Evolutionary conservation across 805 yeast genomes (phyloP), one percentile per base, ranked within the genome.

Genomic region (Aciculoconidium aculeatum): DNA sequence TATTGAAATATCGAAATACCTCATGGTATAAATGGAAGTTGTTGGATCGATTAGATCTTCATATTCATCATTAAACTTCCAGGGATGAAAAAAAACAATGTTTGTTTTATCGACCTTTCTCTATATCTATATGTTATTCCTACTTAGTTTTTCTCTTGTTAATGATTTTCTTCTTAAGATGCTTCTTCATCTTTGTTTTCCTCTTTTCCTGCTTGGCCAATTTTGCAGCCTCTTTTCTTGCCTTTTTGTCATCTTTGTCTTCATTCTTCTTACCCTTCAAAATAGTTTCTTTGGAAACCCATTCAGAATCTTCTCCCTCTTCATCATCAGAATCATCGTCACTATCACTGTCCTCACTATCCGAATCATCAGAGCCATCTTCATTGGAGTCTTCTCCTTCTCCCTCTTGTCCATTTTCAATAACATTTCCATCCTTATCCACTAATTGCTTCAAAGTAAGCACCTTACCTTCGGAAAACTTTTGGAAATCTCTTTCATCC

Each of bases 401-500:
- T 44, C 55, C 4, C 43, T 47, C 3, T 47, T 54, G 2, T 40
- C 50, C 4, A 4, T 43, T 53, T 6, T 49, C 55, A 24, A n/a
- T n/a, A n/a, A n/a, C n/a, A n/a, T n/a, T n/a, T n/a, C 20, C 23
- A 22, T 31, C 34, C 12, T 30, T 19, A 7, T 28, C 31, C 20
- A 75, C 75, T 27, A 82, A 55, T 30, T 77, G 78, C 33, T 73
- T 79, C 39, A 92, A 63, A 2, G 90, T 78, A 39, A 79, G 86
- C 21, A 85, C 81, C 41, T 84, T 77, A 15, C 96, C 96, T 36
- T 77, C 75, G 1, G 77, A 65, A 41, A 83, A 82, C 45, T 81
- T 79, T 27, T 75, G 78, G 42, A 83, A 85, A 52, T 92, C 98
- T 36, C 95, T 69, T 48, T 92, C 98, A 50, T 92, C 84, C 52